A percentile compares a stretch with the other conserved stretches of the same genome.
Evolutionary conservation across 352 stramenopile species (phyloP).

Genomic region (Phytophthora ohioensis): DNA sequence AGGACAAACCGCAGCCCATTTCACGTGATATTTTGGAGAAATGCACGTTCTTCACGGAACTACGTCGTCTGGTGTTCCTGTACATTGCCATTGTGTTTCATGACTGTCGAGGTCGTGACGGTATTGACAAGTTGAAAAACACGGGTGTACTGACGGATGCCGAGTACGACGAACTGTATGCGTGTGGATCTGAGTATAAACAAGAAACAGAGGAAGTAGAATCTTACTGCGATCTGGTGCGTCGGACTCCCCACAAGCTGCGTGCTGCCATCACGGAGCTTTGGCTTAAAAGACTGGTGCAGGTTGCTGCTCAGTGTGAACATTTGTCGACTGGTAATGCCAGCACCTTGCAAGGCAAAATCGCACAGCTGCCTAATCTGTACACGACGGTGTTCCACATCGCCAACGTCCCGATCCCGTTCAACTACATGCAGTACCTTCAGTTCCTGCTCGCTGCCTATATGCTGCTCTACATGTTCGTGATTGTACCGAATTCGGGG

Average conservation of each 20-base stretch:
- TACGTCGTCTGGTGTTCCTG: constrained; percentile 76
- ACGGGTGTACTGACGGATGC: constrained; percentile 59
- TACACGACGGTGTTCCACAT: constrained; percentile 88
- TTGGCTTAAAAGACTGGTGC: constrained; percentile 78
- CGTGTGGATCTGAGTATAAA: constrained; percentile 63
- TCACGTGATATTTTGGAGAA: constrained; percentile 67
- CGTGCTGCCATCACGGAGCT: constrained; percentile 77
- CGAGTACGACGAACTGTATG: constrained; percentile 76
- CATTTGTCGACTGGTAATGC: constrained; percentile 65
- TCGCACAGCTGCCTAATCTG: constrained; percentile 66
- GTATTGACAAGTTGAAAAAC: constrained; percentile 66
- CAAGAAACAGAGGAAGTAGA: constrained; percentile 34
- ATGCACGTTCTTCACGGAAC: constrained; percentile 77
- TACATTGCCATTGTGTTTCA: constrained; percentile 87
- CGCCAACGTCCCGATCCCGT: constrained; percentile 83
- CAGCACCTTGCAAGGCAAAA: constrained; percentile 71
- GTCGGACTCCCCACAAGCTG: constrained; percentile 69
- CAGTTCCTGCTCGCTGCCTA: constrained; percentile 71
- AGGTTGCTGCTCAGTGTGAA: constrained; percentile 59
- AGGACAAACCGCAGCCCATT: constrained; percentile 39
- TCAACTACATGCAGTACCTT: constrained; percentile 88
- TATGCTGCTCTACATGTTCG: constrained; percentile 82
- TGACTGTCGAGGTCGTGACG: constrained; percentile 71
- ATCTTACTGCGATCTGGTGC: constrained; percentile 57
- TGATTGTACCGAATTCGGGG: constrained; percentile 73